Evolutionary conservation across 164 flowering plant genomes (phyloP).

Genomic region (Malania oleifera): DNA sequence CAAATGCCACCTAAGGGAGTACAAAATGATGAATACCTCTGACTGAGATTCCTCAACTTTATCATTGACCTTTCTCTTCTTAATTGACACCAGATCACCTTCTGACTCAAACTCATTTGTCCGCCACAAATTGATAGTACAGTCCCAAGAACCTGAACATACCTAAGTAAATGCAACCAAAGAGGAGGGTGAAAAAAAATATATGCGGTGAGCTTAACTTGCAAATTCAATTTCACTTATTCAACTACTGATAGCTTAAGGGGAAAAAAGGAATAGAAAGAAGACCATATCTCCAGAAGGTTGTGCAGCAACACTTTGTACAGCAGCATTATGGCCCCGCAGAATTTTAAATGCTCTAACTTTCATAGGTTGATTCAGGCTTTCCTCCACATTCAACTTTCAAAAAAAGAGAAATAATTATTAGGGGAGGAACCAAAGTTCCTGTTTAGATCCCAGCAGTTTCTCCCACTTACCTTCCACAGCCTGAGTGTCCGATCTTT

Average conservation of each 20-base stretch:
- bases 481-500: slow-evolving; percentile 81
- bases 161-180: slow-evolving; percentile 33
- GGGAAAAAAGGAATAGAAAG: not conserved
- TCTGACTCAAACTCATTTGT: slow-evolving; percentile 43
- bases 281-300: slow-evolving; percentile 73
- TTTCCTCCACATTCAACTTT: slow-evolving; percentile 52
- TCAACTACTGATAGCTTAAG: not conserved
- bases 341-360: slow-evolving; percentile 59
- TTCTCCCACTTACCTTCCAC: slow-evolving; percentile 67
- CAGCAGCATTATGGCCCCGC: slow-evolving; percentile 66
- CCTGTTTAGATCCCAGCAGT: not conserved
- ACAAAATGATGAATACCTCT: slow-evolving; percentile 52
- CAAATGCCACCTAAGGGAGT: not conserved
- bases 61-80: slow-evolving; percentile 66
- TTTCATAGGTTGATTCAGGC: slow-evolving; percentile 26
- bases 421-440: slow-evolving; percentile 1
- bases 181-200: slow-evolving; percentile 8
- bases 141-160: slow-evolving; percentile 97
- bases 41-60: slow-evolving; percentile 44
- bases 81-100: slow-evolving; percentile 50
- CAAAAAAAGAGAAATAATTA: slow-evolving; percentile 4
- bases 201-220: not conserved
- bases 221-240: not conserved
- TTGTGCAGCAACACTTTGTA: slow-evolving; percentile 67
- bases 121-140: slow-evolving; percentile 73